Conservation (phyloP, 2,329 filamentous ascomycete genomes). For the Colletotrichum lupini region DNA sequence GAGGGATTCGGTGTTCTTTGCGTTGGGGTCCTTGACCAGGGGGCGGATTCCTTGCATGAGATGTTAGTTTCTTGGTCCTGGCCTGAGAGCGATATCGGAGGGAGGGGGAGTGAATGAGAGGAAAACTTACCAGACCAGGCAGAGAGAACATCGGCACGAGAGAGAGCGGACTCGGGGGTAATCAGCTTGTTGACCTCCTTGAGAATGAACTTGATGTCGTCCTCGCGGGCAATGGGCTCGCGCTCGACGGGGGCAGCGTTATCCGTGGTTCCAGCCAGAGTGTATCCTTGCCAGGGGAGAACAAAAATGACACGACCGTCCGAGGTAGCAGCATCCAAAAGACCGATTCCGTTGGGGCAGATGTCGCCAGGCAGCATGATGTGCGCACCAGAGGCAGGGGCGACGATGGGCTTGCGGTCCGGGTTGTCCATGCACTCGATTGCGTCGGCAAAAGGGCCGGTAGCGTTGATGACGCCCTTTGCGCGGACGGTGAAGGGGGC, state of each 20-base stretch:
- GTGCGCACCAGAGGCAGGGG: conserved; percentile 85
- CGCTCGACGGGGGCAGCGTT: conserved; percentile 75
- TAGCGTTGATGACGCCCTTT: conserved; percentile 86
- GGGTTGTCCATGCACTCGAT: conserved; percentile 85
- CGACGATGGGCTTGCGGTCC: conserved; percentile 76
- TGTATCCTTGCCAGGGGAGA: conserved; percentile 87
- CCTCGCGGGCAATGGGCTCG: conserved; percentile 78
- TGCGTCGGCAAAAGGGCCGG: conserved; percentile 83
- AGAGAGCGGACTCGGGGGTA: conserved; percentile 79
- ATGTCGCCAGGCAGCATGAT: conserved; percentile 83
- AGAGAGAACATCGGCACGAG: conserved; percentile 80
- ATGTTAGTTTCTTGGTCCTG: background rate
- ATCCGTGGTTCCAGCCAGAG: conserved; percentile 86
- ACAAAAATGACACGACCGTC: conserved; percentile 92
- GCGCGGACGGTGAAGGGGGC: conserved; percentile 77
- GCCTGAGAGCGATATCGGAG: background rate
- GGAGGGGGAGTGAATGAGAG: background rate
- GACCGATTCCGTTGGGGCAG: conserved; percentile 82
- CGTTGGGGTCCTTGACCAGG: conserved; percentile 83
- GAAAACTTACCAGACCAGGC: conserved; percentile 77
- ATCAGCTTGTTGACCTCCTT: conserved; percentile 82
- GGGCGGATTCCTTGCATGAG: conserved; percentile 70
- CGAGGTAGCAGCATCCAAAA: conserved; percentile 84
- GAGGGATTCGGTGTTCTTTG: conserved; percentile 83
- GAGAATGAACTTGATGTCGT: conserved; percentile 86